Percentiles rank a stretch among this genome's conserved stretches.
Evolutionary conservation across 1,284 basidiomycete genomes (phyloP).

Genomic region (Ustilago tritici): DNA sequence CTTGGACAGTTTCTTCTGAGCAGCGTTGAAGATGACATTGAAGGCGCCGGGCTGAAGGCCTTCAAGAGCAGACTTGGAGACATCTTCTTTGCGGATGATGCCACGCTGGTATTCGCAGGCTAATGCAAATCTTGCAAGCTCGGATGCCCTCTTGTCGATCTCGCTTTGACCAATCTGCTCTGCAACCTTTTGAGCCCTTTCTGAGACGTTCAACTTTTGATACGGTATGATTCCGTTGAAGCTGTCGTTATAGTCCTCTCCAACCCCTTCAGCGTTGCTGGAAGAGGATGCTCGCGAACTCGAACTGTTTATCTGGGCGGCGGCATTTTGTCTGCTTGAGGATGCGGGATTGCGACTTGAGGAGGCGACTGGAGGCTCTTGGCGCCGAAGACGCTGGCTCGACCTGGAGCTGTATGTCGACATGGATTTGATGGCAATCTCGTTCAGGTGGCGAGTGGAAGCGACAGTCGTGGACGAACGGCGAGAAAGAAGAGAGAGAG

Average conservation of each 20-base stretch:
- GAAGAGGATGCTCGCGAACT: background rate
- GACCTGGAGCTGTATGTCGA: constrained; percentile 22
- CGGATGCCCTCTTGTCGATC: constrained; percentile 47
- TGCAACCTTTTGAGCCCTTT: constrained; percentile 24
- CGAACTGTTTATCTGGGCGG: background rate
- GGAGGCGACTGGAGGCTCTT: constrained; percentile 18
- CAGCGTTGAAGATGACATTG: constrained; percentile 54
- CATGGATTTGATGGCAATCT: constrained; percentile 2
- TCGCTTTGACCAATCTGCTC: constrained; percentile 40
- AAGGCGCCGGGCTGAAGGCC: constrained; percentile 38
- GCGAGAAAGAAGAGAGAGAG: too few species aligned
- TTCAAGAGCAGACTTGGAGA: constrained; percentile 41
- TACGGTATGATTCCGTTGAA: background rate
- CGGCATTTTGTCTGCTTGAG: constrained; percentile 10
- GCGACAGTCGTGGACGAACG: background rate
- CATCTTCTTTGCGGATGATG: constrained; percentile 45
- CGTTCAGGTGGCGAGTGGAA: background rate
- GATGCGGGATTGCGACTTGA: constrained; percentile 19
- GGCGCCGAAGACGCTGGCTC: constrained; percentile 21
- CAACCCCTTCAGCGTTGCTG: background rate
- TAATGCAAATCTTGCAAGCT: constrained; percentile 55
- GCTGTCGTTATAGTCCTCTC: background rate
- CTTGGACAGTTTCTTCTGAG: constrained; percentile 49
- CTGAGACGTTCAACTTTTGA: constrained; percentile 27
- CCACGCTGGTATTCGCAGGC: constrained; percentile 51